phyloP scores from a whole-genome alignment of 306 rosid species.

The Prinsepia uniflora region DNA sequence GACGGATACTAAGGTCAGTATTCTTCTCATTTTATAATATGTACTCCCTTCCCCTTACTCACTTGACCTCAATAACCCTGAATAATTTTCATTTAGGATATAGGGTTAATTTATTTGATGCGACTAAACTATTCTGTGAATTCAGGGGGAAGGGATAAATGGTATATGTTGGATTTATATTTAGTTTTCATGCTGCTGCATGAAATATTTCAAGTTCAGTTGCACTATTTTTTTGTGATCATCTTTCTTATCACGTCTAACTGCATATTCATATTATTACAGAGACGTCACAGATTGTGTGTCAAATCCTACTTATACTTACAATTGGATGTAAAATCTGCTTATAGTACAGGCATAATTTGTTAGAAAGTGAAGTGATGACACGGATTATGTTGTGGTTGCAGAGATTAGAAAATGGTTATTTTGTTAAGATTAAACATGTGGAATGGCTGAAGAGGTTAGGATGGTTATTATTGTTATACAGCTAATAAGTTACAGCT shows the following conservation, averaged over 20 bases:
- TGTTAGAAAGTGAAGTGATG: too few relatives aligned
- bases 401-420: too few relatives aligned
- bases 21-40: background rate
- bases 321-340: background rate
- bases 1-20: constrained; percentile 67
- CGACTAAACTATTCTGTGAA: background rate
- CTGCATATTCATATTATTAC: background rate
- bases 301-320: background rate
- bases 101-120: background rate
- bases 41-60: background rate
- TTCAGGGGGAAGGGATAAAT: background rate
- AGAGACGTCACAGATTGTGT: background rate
- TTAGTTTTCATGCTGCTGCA: background rate
- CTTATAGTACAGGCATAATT: too few relatives aligned
- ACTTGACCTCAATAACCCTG: background rate
- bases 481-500: too few relatives aligned
- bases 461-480: too few relatives aligned
- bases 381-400: too few relatives aligned
- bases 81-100: too few relatives aligned
- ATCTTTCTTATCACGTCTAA: background rate
- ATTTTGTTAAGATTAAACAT: too few relatives aligned
- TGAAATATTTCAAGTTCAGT: background rate
- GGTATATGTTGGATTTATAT: background rate
- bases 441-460: too few relatives aligned
- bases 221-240: background rate